phyloP scores from a whole-genome alignment of 257 asterid genomes.

The Nicotiana benthamiana region DNA sequence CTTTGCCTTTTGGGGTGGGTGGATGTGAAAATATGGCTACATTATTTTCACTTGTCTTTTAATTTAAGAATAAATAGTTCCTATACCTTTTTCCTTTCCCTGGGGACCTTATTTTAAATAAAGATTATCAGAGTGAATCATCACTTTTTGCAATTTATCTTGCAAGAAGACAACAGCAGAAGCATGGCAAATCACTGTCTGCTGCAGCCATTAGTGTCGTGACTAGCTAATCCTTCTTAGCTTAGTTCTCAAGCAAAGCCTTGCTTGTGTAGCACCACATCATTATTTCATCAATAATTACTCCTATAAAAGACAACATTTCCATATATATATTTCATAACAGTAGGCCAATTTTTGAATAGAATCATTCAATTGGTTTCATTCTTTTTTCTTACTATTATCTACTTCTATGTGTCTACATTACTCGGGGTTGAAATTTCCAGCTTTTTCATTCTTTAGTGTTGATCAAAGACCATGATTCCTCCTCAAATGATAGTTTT shows the following conservation, averaged over 20 bases:
- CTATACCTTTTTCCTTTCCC: background rate
- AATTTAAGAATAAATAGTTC: constrained; percentile 1
- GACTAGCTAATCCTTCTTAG: constrained; percentile 18
- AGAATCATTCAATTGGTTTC: background rate
- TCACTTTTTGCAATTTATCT: constrained; percentile 5
- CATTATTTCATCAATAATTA: background rate
- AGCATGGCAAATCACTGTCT: constrained; percentile 4
- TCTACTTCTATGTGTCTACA: background rate
- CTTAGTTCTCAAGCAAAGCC: constrained; percentile 40
- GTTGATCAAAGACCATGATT: constrained; percentile 21
- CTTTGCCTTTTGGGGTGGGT: background rate
- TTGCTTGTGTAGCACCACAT: background rate
- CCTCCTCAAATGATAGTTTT: constrained; percentile 16
- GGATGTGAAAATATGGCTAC: background rate
- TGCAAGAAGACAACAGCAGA: constrained; percentile 5
- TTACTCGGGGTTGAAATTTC: background rate
- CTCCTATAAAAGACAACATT: background rate
- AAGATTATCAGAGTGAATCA: background rate
- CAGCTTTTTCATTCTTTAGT: constrained; percentile 3
- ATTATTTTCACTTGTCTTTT: constrained; percentile 15
- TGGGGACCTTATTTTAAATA: background rate
- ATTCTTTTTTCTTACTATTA: background rate
- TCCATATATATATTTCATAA: constrained; percentile 15
- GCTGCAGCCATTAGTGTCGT: constrained; percentile 5
- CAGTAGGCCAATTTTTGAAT: constrained; percentile 14